Evolutionary conservation across 2,329 filamentous ascomycete species (phyloP).

Genomic region (Fusarium floridanum): DNA sequence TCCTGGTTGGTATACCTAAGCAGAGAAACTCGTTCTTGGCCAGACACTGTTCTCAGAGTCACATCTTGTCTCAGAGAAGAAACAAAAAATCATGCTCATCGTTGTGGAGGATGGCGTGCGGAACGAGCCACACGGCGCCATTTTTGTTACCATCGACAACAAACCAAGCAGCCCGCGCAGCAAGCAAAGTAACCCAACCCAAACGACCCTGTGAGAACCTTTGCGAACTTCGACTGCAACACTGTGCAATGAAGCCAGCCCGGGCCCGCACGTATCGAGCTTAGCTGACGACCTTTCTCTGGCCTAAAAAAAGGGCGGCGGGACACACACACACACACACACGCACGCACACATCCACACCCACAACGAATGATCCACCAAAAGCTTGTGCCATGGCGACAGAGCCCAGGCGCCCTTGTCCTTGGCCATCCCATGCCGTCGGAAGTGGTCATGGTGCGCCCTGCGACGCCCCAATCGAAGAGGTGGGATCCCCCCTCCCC

Average conservation of each 20-base stretch:
- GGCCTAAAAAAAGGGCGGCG: conserved; percentile 40
- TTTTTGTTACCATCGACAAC: conserved; percentile 25
- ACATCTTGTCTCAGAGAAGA: conserved; percentile 11
- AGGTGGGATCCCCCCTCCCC: conserved; percentile 6
- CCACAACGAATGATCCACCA: conserved; percentile 34
- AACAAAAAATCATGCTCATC: conserved; percentile 33
- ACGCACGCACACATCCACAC: conserved; percentile 11
- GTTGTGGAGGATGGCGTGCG: conserved; percentile 35
- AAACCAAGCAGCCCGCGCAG: background rate
- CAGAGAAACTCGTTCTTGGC: conserved; percentile 8
- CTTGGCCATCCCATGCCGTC: conserved; percentile 14
- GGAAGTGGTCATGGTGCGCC: conserved; percentile 4
- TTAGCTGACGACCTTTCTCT: background rate
- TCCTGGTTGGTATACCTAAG: background rate
- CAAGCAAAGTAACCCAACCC: conserved; percentile 41
- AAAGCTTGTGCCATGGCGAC: conserved; percentile 36
- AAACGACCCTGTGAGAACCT: conserved; percentile 34
- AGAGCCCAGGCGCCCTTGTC: conserved; percentile 24
- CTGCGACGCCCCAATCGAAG: conserved; percentile 31
- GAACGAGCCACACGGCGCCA: conserved; percentile 31
- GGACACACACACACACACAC: background rate
- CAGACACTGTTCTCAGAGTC: background rate
- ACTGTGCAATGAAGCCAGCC: background rate
- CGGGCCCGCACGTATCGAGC: background rate
- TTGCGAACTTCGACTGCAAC: background rate